Conservation (phyloP, 805 yeast species). For the Starmerella etchellsii region DNA sequence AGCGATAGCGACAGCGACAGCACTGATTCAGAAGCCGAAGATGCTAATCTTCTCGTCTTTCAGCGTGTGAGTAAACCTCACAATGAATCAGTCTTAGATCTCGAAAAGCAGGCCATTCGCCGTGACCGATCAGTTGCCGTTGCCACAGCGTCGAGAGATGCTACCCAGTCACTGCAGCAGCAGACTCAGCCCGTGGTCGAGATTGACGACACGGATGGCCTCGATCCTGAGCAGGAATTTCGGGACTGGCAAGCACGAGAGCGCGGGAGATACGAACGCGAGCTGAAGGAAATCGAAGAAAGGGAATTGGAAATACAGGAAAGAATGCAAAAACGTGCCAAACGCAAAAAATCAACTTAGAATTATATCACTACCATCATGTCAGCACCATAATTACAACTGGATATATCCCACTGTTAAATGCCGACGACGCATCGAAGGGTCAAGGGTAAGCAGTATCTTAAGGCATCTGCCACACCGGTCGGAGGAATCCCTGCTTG, state of each 20-base stretch:
- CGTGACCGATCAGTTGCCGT: neutral
- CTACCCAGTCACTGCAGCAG: neutral
- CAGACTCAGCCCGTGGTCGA: conserved; percentile 10
- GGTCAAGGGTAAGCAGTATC: too few species aligned
- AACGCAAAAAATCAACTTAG: conserved; percentile 5
- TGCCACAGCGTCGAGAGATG: neutral
- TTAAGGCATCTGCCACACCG: too few species aligned
- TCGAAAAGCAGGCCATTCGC: neutral
- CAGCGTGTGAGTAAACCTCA: too few species aligned
- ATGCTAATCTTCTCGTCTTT: too few species aligned
- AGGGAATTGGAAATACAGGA: conserved; percentile 30
- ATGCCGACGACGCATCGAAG: too few species aligned
- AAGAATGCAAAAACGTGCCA: conserved; percentile 22
- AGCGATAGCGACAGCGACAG: too few species aligned
- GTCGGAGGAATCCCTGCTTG: too few species aligned
- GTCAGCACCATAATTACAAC: too few species aligned
- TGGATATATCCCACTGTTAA: too few species aligned
- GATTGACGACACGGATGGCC: conserved; percentile 48
- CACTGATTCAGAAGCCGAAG: too few species aligned
- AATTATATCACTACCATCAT: too few species aligned
- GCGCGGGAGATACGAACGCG: conserved; percentile 30
- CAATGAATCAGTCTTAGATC: neutral
- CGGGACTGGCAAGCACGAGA: conserved; percentile 35
- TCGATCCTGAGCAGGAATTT: conserved; percentile 39
- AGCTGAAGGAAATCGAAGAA: conserved; percentile 25